Percentiles rank a stretch among this genome's conserved stretches.
These are phyloP conservation scores for Beauveria sp. DNA, from an alignment of 2,329 filamentous ascomycete species.

Conservation along the genomic window DNA sequence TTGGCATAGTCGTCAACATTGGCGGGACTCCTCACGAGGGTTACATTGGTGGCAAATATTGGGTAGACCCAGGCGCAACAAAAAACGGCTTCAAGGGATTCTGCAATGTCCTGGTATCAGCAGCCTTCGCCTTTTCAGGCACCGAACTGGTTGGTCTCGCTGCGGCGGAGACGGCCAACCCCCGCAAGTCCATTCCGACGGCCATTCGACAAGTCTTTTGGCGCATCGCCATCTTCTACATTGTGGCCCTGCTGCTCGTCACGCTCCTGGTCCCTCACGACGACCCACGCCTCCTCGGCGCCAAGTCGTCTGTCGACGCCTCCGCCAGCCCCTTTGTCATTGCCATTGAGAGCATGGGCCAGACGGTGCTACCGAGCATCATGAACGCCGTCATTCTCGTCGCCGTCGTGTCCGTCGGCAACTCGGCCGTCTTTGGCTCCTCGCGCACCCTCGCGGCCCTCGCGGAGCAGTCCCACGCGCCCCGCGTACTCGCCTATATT, in stretches of 20 bases:
- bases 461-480: conserved; percentile 43
- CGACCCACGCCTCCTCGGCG: conserved; percentile 32
- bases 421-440: conserved; percentile 44
- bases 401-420: conserved; percentile 43
- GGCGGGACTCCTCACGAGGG: conserved; percentile 43
- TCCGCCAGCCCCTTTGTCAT: conserved; percentile 42
- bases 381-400: conserved; percentile 46
- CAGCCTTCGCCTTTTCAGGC: conserved; percentile 60
- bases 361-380: conserved; percentile 36
- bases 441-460: conserved; percentile 45
- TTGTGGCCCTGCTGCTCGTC: conserved; percentile 37
- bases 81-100: conserved; percentile 62
- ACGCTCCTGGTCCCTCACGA: conserved; percentile 34
- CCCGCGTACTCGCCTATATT: conserved; percentile 42
- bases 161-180: conserved; percentile 58
- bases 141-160: conserved; percentile 61
- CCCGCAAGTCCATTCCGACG: conserved; percentile 60
- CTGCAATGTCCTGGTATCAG: conserved; percentile 59
- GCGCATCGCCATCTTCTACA: conserved; percentile 40
- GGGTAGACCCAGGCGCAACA: conserved; percentile 42
- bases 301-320: conserved; percentile 18
- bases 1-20: conserved; percentile 45
- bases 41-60: conserved; percentile 33
- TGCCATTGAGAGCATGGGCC: conserved; percentile 37
- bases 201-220: conserved; percentile 65